Evolutionary conservation across 2,329 filamentous ascomycete genomes (phyloP).

Genomic region (Ceratocystiopsis brevicomis): DNA sequence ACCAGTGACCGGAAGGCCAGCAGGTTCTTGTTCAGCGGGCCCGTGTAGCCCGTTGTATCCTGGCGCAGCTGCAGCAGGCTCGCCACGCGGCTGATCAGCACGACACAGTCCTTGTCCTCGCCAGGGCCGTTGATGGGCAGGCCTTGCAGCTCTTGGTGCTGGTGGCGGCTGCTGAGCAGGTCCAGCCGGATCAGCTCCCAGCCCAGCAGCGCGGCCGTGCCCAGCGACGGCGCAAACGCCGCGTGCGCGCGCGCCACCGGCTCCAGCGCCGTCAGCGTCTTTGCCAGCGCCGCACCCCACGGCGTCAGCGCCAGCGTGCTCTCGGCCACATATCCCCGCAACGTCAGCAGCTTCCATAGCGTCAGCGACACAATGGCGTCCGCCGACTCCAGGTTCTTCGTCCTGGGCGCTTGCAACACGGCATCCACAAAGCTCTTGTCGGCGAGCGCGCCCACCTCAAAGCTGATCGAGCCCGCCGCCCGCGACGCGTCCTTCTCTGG

Average conservation of each 20-base stretch:
- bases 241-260: slow-evolving; percentile 28
- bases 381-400: slow-evolving; percentile 33
- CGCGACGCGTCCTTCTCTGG: slow-evolving; percentile 2
- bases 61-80: slow-evolving; percentile 70
- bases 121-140: slow-evolving; percentile 38
- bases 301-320: slow-evolving; percentile 54
- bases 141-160: slow-evolving; percentile 34
- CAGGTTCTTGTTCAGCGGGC: slow-evolving; percentile 77
- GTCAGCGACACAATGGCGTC: slow-evolving; percentile 56
- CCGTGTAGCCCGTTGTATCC: slow-evolving; percentile 75
- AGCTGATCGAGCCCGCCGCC: slow-evolving; percentile 26
- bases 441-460: slow-evolving; percentile 48
- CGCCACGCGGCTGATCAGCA: slow-evolving; percentile 72
- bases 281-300: slow-evolving; percentile 67
- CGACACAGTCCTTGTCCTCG: slow-evolving; percentile 57
- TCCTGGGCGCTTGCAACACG: slow-evolving; percentile 41
- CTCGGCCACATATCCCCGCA: slow-evolving; percentile 68
- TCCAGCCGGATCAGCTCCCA: slow-evolving; percentile 70
- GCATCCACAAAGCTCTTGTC: slow-evolving; percentile 50
- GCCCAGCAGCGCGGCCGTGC: slow-evolving; percentile 65
- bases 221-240: slow-evolving; percentile 30
- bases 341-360: slow-evolving; percentile 75
- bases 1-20: slow-evolving; percentile 73
- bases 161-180: slow-evolving; percentile 52
- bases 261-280: slow-evolving; percentile 44